Percentiles rank a stretch among this genome's conserved stretches.
Evolutionary conservation across 2,329 filamentous ascomycete species (phyloP).

Genomic region (Colletotrichum sansevieriae): DNA sequence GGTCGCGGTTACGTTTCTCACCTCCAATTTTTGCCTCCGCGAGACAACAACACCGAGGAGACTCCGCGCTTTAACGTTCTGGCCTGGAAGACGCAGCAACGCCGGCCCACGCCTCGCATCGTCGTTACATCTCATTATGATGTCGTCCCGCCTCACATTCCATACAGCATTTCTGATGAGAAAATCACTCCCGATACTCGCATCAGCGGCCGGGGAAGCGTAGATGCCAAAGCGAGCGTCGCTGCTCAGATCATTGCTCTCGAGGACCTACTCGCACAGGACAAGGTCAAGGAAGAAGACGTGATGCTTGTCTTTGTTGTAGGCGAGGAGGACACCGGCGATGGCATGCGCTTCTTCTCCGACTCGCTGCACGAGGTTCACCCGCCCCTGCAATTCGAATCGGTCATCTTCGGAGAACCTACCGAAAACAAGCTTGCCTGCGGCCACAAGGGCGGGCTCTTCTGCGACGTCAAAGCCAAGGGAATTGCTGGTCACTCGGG

Average conservation of each 20-base stretch:
- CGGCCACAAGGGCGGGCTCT: conserved; percentile 89
- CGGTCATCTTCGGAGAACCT: conserved; percentile 92
- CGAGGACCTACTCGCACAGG: conserved; percentile 62
- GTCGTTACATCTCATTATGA: conserved; percentile 89
- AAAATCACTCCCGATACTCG: conserved; percentile 58
- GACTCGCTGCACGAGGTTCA: conserved; percentile 50
- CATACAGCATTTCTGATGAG: conserved; percentile 70
- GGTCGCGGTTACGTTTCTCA: conserved; percentile 58
- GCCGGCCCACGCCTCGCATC: conserved; percentile 66
- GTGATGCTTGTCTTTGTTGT: conserved; percentile 77
- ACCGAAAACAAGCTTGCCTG: conserved; percentile 89
- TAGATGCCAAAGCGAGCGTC: conserved; percentile 78
- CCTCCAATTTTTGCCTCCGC: conserved; percentile 56
- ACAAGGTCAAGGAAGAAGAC: conserved; percentile 60
- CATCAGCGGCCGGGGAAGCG: conserved; percentile 80
- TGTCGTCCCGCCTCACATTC: conserved; percentile 78
- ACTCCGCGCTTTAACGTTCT: conserved; percentile 79
- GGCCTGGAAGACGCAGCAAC: conserved; percentile 69
- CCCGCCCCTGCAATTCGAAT: conserved; percentile 61
- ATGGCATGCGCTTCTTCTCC: conserved; percentile 79
- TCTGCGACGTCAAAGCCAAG: conserved; percentile 74
- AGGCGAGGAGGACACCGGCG: conserved; percentile 84
- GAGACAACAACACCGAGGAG: conserved; percentile 46
- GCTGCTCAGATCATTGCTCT: conserved; percentile 81
- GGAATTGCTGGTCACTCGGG: conserved; percentile 89